Evolutionary conservation across 176 grass and related monocot genomes (phyloP), one percentile per base, ranked within the genome.

Genomic region (Bolboschoenus planiculmis): DNA sequence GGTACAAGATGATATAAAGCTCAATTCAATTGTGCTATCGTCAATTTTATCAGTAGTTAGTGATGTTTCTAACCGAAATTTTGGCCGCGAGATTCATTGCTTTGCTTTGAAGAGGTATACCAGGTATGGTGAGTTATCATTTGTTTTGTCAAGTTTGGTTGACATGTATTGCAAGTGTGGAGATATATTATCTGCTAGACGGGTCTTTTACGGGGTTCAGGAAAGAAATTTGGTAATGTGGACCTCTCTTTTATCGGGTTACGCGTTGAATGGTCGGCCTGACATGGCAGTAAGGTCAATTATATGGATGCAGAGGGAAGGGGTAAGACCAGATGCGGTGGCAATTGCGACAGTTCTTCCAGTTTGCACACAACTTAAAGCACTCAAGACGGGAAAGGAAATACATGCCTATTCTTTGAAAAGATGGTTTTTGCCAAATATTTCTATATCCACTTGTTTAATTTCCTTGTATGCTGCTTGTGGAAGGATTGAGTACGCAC

Each of bases 91-190:
- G 88, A 84, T 97, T 84, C 95, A 97, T 84, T 90, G 76, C 2
- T 89, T 88, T 79, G 88, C 85, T 15, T 44, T 97, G n/a, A 97
- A 92, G 87, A 97, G 79, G 81, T 92, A 89, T 31, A 51, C 53
- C 47, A 82, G 86, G 59, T 86, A 88, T 59, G 83, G 88, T 43
- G 83, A 92, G 46, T 42, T 93, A 58, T 80, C 80, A 40, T 94
- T 84, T 76, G 83, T 98, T 24, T 87, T 89, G 42, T 87, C 90
- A 62, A 93, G 90, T 39, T 71, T 98, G 78, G 86, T 94, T 51
- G 89, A 93, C 79, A 98, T 98, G 92, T 98, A 98, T 44, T 98
- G 92, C 82, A 98, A 98, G 79, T 94, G 95, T 3, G 83, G 90
- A 0, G 92, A 97, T 87, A 92, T 97, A 83, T 31, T 79, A 27